Evolutionary conservation across 768 basidiomycete genomes (phyloP), one percentile per base, ranked within the genome.

Genomic region (Kwoniella europaea): DNA sequence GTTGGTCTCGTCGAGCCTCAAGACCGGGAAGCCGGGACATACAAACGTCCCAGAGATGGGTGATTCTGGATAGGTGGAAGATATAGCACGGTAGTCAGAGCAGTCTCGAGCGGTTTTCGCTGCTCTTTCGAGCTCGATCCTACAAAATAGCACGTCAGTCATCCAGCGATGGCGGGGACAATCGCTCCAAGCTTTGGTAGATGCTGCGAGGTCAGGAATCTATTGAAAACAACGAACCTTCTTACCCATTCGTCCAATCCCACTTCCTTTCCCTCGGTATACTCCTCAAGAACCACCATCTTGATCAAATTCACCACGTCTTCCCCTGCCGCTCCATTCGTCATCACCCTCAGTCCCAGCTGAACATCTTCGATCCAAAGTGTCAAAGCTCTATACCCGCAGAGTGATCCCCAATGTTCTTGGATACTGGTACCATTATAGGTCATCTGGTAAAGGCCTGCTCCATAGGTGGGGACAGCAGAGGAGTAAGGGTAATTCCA

Each of bases 401-500:
- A 35, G 22, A 57, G 13, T 20, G 13, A 20, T 13, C n/a, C n/a
- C 56, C 56, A 57, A 35, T 57, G 56, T 22, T 57, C 56, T 24
- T 57, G 29, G 5, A 50, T 50, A 18, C 13, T 50, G 2, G 12
- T 22, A 10, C 43, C 46, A 13, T n/a, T 10, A 27, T 63, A 63
- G 2, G 60, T 62, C 15, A 16, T 41, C n/a, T 50, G 44, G 18
- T 22, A 43, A 12, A 62, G 41, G 7, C 42, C 60, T 10, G 60
- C 60, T 15, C 42, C 60, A 42, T 62, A 62, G 16, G 60, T 62
- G 29, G 44, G 20, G 5, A 50, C 42, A 27, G 60, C 22, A 22
- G 60, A 43, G 18, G 60, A 62, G 41, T 50, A 44, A 12, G 60
- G 60, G 60, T 35, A 62, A 41, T 62, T 62, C 35, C 29, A 62